Base-by-base conservation (phyloP, 2,329 filamentous ascomycete species). In the Botrytis elliptica region DNA sequence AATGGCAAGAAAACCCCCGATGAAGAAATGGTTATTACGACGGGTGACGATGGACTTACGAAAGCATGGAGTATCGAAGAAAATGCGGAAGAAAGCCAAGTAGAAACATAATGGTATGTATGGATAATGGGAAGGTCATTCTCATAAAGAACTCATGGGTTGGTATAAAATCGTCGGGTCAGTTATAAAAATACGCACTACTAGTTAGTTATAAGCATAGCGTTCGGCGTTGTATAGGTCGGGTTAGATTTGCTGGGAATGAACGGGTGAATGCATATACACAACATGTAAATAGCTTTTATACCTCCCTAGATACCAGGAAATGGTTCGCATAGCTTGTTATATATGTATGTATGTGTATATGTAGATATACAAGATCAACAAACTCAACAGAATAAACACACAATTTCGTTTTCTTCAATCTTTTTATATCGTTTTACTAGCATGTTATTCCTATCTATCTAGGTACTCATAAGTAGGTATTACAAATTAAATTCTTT, bases 21-120 rank as follows among this genome's bases (percentile, higher is more conserved):
- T 2, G 93, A 97, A 79, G 95, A 98, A 83, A 92, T 98, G 81
- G 85, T 99, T 65, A 85, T 98, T 33, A 96, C 92, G 25, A 97
- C 95, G 0, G 96, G 95, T 0, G 96, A 99, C 81, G 95, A 98
- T 83, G 96, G 96, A 0, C 86, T 92, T 70, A 92, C 98, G 42
- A 91, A 92, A 79, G 90, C 95, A 1, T 99, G 96, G 95, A 87
- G 88, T 76, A 80, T 93, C 46, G 81, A 82, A 40, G 78, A 78
- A 73, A 40, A 57, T 6, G 40, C 46, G 22, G 63, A 64, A 25
- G 33, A 38, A 16, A 62, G 40, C 18, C 29, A 52, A 29, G 33
- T 10, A 36, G 42, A 38, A 29, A 33, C 29, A 72, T 72, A 46
- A 72, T 59, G 38, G 55, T 65, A 44, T 20, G 55, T 65, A 44